phyloP scores from a whole-genome alignment of 441 rosid species.

The Erodium moschatum region DNA sequence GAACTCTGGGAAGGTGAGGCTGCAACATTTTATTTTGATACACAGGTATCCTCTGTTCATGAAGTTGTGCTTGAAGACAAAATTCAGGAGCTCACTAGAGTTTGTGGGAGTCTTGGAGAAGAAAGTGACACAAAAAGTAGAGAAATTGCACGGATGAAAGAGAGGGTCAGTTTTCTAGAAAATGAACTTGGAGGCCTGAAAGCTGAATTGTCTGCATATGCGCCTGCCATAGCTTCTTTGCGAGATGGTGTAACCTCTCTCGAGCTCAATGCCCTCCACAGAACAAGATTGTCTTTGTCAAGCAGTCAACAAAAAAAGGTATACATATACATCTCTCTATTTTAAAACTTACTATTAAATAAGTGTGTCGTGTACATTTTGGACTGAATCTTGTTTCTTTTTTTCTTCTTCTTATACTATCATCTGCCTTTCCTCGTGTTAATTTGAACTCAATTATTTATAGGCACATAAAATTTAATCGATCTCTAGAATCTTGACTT shows the following conservation, averaged over 20 bases:
- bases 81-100: constrained; percentile 43
- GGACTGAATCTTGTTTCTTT: neutral
- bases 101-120: constrained; percentile 40
- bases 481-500: neutral
- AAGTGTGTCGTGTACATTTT: no score
- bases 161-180: constrained; percentile 39
- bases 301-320: neutral
- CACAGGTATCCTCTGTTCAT: constrained; percentile 44
- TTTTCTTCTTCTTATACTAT: neutral
- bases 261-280: constrained; percentile 31
- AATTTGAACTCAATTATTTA: neutral
- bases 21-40: constrained; percentile 51
- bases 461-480: neutral
- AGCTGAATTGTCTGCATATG: constrained; percentile 40
- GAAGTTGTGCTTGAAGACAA: constrained; percentile 54
- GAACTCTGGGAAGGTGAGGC: constrained; percentile 68
- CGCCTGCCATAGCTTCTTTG: constrained; percentile 42
- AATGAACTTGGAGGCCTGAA: constrained; percentile 43
- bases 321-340: neutral
- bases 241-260: constrained; percentile 35
- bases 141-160: constrained; percentile 44
- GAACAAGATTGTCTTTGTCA: constrained; percentile 19
- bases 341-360: neutral
- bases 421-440: neutral
- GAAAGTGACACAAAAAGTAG: constrained; percentile 29